phyloP scores from a whole-genome alignment of 2,329 filamentous ascomycete genomes.

The Botrytis hyacinthi region DNA sequence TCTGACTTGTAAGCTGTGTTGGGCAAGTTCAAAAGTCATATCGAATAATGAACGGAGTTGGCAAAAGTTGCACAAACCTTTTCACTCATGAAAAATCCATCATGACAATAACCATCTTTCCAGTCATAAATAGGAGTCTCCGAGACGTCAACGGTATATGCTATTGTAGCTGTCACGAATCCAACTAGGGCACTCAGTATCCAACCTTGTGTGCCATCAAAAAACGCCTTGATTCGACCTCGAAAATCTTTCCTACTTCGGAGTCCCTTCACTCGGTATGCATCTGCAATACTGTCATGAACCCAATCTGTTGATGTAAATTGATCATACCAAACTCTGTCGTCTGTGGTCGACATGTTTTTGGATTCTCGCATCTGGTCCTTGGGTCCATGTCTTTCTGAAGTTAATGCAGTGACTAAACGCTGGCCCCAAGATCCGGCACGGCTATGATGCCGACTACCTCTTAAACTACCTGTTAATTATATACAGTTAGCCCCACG shows the following conservation, averaged over 20 bases:
- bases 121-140: slow-evolving; percentile 84
- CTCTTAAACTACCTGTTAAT: slow-evolving; percentile 36
- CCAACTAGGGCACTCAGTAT: slow-evolving; percentile 88
- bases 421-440: slow-evolving; percentile 59
- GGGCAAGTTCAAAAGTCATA: neutral
- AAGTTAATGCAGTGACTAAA: slow-evolving; percentile 57
- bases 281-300: slow-evolving; percentile 93
- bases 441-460: slow-evolving; percentile 47
- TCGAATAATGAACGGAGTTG: neutral
- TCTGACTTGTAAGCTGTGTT: neutral
- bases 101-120: slow-evolving; percentile 82
- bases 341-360: slow-evolving; percentile 67
- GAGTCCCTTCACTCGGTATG: slow-evolving; percentile 81
- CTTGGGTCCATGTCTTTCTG: slow-evolving; percentile 49
- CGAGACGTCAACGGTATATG: slow-evolving; percentile 85
- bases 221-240: slow-evolving; percentile 72
- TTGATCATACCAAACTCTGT: slow-evolving; percentile 97
- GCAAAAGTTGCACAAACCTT: slow-evolving; percentile 47
- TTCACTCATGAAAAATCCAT: slow-evolving; percentile 70
- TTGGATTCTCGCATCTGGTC: slow-evolving; percentile 58
- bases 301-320: slow-evolving; percentile 98
- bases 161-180: slow-evolving; percentile 76
- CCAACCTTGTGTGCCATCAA: slow-evolving; percentile 92
- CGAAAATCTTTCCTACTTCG: slow-evolving; percentile 78
- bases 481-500: neutral